A percentile compares a stretch with the other conserved stretches of the same genome.
phyloP scores from a whole-genome alignment of 805 yeast species.

The Kuraishia ogatae region DNA sequence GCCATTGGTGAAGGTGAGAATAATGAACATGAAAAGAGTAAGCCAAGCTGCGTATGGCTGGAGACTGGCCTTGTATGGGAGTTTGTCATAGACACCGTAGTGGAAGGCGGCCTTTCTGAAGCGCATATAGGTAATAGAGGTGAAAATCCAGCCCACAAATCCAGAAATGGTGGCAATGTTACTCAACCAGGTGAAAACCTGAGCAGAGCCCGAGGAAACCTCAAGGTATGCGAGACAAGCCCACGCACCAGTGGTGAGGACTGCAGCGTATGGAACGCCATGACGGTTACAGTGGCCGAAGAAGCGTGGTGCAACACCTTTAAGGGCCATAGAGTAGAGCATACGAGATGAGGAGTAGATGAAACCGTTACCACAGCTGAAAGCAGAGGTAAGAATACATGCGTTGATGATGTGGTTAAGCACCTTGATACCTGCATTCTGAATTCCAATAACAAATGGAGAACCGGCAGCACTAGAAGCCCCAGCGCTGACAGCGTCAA shows the following conservation, averaged over 20 bases:
- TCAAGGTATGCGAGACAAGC: conserved; percentile 39
- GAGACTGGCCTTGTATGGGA: conserved; percentile 45
- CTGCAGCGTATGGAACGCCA: conserved; percentile 40
- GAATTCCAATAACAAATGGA: conserved; percentile 41
- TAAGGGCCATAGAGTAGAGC: conserved; percentile 35
- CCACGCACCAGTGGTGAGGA: conserved; percentile 31
- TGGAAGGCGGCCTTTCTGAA: conserved; percentile 51
- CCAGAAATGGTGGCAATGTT: conserved; percentile 66
- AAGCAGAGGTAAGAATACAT: conserved; percentile 32
- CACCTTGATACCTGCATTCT: conserved; percentile 30
- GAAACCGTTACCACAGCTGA: conserved; percentile 41
- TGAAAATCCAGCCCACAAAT: conserved; percentile 48
- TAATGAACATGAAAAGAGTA: conserved; percentile 34
- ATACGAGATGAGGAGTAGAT: conserved; percentile 39
- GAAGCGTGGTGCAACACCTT: conserved; percentile 36
- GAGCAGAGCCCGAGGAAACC: conserved; percentile 45
- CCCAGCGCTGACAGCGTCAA: conserved; percentile 22
- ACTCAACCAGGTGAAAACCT: conserved; percentile 65
- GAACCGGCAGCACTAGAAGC: conserved; percentile 39
- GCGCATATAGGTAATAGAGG: conserved; percentile 49
- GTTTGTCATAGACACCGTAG: conserved; percentile 38
- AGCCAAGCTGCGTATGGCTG: conserved; percentile 55
- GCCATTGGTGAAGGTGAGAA: conserved; percentile 56
- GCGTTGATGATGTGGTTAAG: conserved; percentile 38
- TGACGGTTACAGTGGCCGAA: conserved; percentile 31